A percentile compares a stretch with the other conserved stretches of the same genome.
Conservation (phyloP, 148 eudicot genomes). For the Vaccinium corymbosum region DNA sequence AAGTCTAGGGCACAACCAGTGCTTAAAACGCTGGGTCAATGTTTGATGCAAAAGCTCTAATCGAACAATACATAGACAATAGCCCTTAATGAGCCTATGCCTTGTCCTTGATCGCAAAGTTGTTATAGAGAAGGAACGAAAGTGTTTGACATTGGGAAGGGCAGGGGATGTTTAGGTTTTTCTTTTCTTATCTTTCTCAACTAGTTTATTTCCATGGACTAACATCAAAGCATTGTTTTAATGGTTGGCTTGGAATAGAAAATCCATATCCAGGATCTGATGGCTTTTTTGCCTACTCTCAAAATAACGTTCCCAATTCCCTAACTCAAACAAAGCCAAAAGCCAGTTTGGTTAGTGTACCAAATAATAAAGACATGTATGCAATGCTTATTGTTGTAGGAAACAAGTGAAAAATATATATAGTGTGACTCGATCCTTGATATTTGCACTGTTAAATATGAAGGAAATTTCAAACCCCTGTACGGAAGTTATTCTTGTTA, state of each 20-base stretch:
- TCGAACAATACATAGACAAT: neutral
- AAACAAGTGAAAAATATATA: no score
- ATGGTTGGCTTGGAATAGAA: neutral
- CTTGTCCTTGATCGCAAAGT: neutral
- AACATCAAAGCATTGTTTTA: neutral
- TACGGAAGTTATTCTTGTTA: no score
- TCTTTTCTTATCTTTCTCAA: neutral
- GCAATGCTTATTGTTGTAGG: no score
- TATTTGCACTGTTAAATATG: no score
- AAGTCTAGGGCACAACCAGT: neutral
- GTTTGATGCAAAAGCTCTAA: neutral
- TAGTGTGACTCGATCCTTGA: no score
- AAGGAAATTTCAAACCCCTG: no score
- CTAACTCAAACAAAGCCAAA: neutral
- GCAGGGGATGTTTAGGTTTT: neutral
- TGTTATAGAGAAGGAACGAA: no score
- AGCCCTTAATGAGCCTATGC: neutral
- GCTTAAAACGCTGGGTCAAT: neutral
- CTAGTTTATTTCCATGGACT: neutral
- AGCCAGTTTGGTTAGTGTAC: neutral
- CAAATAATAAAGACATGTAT: no score
- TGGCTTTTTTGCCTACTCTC: neutral
- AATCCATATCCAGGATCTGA: neutral
- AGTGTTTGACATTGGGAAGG: neutral
- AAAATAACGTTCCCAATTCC: no score